Evolutionary conservation across 352 stramenopile genomes (phyloP), one percentile per base, ranked within the genome.

Genomic region (Globisporangium lucens): DNA sequence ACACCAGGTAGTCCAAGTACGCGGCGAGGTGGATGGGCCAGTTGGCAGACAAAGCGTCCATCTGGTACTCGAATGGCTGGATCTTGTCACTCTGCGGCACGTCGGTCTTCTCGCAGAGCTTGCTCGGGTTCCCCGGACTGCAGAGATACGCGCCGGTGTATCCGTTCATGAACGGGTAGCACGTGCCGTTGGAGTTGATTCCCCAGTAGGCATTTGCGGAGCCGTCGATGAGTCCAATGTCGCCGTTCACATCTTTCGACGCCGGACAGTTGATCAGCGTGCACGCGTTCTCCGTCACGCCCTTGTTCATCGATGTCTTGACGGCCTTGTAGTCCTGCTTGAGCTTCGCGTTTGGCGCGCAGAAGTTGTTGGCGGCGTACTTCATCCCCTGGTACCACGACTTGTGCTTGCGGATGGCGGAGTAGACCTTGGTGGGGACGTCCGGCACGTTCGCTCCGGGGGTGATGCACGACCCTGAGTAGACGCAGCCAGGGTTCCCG

Each of bases 31-130:
- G 89, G 13, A 99, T 72, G 9, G 87, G 81, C 75, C 91, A 95
- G 71, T 98, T 97, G 33, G 89, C 85, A 20, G 93, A 97, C 29
- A 99, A 91, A 8, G 94, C 95, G 75, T 99, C 97, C 67, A 97
- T 97, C 68, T 98, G 86, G 63, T 93, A 93, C 38, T 64, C 66
- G 53, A 91, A 93, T 30, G 76, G 46, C 47, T 75, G 74, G 46
- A 76, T 36, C 52, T 75, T 75, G 46, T 74, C 56, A 35, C 27
- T 79, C 52, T 58, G n/a, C 1, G 75, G 51, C 4, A 74, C 38
- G 3, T 57, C 53, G 3, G 70, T 53, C 13, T 60, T 36, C 2
- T n/a, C 57, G 64, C 55, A 4, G 68, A 41, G 51, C 78, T 55
- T 2, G n/a, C n/a, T n/a, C n/a, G 58, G 78, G 65, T 89, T 90